Conservation (phyloP, 2,329 filamentous ascomycete genomes). For the Pseudogymnoascus destructans region DNA sequence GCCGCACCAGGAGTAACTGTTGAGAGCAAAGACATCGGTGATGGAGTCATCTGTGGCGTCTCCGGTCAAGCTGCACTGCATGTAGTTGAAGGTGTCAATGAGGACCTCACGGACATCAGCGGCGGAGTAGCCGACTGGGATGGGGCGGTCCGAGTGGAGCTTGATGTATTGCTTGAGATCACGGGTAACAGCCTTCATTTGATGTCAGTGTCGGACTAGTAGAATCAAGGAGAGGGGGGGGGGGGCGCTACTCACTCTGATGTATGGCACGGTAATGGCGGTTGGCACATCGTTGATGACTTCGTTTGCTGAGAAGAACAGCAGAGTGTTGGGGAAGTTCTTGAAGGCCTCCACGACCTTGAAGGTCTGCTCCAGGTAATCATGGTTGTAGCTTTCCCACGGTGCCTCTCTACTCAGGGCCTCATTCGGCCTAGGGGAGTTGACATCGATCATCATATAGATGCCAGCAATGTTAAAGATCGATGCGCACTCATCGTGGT, state of each 20-base stretch:
- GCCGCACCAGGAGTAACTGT: constrained; percentile 64
- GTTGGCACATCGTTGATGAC: constrained; percentile 55
- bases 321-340: constrained; percentile 52
- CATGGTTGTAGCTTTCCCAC: constrained; percentile 43
- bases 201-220: constrained; percentile 13
- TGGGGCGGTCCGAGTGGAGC: constrained; percentile 51
- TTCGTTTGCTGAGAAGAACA: constrained; percentile 70
- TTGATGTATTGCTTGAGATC: constrained; percentile 73
- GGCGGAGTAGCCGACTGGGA: constrained; percentile 70
- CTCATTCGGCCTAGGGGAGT: constrained; percentile 48
- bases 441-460: constrained; percentile 57
- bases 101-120: constrained; percentile 64
- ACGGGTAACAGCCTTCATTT: constrained; percentile 53
- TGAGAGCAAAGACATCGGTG: constrained; percentile 65
- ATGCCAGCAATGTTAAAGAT: constrained; percentile 57
- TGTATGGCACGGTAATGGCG: constrained; percentile 50
- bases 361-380: constrained; percentile 53
- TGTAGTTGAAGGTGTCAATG: constrained; percentile 62
- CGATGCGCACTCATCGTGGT: constrained; percentile 53
- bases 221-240: too few relatives aligned
- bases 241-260: constrained; percentile 30
- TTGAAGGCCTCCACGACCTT: constrained; percentile 54
- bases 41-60: constrained; percentile 46
- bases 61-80: constrained; percentile 49
- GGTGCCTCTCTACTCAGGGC: constrained; percentile 41